Conservation (phyloP, 2,329 filamentous ascomycete species). For the Neofusicoccum umdonicola region DNA sequence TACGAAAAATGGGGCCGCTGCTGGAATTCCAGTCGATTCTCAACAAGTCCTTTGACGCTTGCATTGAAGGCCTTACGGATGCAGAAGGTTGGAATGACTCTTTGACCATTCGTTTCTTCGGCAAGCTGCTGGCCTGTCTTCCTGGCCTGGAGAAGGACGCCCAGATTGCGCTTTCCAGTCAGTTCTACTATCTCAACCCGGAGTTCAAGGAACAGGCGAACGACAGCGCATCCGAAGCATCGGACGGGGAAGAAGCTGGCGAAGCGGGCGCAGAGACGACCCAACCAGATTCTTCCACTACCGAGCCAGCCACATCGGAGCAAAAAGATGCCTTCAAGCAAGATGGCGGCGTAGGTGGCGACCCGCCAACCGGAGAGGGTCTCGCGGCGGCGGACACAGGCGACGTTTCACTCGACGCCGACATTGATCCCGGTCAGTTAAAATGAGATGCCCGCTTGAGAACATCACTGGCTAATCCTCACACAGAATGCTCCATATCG, state of each 20-base stretch:
- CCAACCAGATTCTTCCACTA: not conserved
- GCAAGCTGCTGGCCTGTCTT: slow-evolving; percentile 21
- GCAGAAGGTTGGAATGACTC: slow-evolving; percentile 21
- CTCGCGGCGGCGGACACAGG: no score
- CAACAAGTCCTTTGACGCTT: slow-evolving; percentile 19
- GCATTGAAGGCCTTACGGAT: slow-evolving; percentile 20
- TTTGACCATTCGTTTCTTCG: slow-evolving; percentile 19
- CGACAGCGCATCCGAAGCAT: not conserved
- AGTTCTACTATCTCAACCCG: slow-evolving; percentile 22
- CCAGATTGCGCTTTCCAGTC: slow-evolving; percentile 19
- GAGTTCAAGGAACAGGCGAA: not conserved
- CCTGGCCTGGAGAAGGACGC: slow-evolving; percentile 23
- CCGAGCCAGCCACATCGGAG: no score
- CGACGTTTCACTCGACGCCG: not conserved
- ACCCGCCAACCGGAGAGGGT: not conserved
- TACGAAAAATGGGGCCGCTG: slow-evolving; percentile 21
- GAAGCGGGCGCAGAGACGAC: not conserved
- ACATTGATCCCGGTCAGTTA: not conserved
- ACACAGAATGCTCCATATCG: not conserved
- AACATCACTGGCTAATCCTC: not conserved
- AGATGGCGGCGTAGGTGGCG: no score
- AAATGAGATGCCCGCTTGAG: not conserved
- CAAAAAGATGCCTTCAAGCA: not conserved
- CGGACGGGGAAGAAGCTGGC: not conserved
- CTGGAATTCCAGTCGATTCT: slow-evolving; percentile 19